A percentile compares a stretch with the other conserved stretches of the same genome.
phyloP scores from a whole-genome alignment of 768 basidiomycete species.

The Crassisporium funariophilum region DNA sequence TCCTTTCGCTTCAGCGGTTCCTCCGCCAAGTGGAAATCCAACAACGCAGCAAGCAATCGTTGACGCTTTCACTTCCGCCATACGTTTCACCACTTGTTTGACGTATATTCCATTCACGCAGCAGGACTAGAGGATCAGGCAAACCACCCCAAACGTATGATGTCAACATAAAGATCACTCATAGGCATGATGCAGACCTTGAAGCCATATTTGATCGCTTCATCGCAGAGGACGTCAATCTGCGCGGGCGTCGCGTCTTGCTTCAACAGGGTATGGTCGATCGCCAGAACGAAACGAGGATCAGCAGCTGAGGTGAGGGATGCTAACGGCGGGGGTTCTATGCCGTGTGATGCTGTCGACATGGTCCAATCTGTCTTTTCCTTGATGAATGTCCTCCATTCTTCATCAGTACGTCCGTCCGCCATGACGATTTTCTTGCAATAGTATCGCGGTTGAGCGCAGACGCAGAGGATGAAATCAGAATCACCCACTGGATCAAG shows the following conservation, averaged over 20 bases:
- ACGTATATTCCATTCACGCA: slow-evolving; percentile 52
- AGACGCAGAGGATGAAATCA: no score
- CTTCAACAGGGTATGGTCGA: slow-evolving; percentile 55
- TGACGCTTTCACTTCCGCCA: slow-evolving; percentile 37
- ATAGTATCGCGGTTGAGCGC: no score
- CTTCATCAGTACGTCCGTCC: slow-evolving; percentile 28
- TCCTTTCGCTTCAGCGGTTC: slow-evolving; percentile 43
- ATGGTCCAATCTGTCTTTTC: slow-evolving; percentile 31
- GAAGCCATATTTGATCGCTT: slow-evolving; percentile 49
- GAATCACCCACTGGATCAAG: no score
- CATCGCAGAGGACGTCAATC: slow-evolving; percentile 48
- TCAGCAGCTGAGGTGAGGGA: slow-evolving; percentile 27
- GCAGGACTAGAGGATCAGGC: slow-evolving; percentile 41
- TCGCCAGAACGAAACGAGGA: slow-evolving; percentile 36
- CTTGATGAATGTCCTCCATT: slow-evolving; percentile 35
- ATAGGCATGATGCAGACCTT: slow-evolving; percentile 46
- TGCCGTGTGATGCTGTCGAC: slow-evolving; percentile 2
- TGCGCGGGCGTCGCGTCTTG: slow-evolving; percentile 48
- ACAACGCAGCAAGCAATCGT: slow-evolving; percentile 49
- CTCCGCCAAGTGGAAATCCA: slow-evolving; percentile 54
- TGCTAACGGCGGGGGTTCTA: slow-evolving; percentile 19
- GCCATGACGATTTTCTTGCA: slow-evolving; percentile 24
- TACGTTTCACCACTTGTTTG: slow-evolving; percentile 39
- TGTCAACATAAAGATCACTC: no score
- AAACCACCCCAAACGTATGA: no score